Percentiles rank a stretch among this genome's conserved stretches.
phyloP scores from a whole-genome alignment of 139 green algal species.

The Pleodorina starrii region DNA sequence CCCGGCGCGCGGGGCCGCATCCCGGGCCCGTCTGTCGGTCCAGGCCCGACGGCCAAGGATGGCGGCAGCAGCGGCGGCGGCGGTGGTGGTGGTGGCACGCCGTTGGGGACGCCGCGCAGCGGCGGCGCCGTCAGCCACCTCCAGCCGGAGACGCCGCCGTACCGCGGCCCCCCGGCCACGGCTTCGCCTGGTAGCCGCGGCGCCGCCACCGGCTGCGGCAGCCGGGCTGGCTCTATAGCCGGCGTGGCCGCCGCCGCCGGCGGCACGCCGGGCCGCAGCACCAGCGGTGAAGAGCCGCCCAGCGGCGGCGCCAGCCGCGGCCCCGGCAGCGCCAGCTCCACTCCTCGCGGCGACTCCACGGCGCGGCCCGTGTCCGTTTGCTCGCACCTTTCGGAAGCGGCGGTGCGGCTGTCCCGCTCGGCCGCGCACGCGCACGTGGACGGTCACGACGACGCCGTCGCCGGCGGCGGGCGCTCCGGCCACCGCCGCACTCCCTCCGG shows the following conservation, averaged over 20 bases:
- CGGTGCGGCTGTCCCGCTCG: background rate
- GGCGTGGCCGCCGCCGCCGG: background rate
- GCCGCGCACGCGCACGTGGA: constrained; percentile 4
- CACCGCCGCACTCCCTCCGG: constrained; percentile 13
- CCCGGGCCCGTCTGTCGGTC: background rate
- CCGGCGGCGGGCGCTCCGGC: background rate
- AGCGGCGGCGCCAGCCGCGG: background rate
- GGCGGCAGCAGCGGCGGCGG: background rate
- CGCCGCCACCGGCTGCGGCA: background rate
- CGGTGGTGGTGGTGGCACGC: background rate
- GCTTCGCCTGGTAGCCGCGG: background rate
- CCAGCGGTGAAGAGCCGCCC: background rate
- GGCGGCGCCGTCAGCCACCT: background rate
- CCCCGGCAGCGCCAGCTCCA: background rate
- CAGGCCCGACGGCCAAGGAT: background rate
- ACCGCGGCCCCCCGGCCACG: background rate
- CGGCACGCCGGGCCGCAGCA: background rate
- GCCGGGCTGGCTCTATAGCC: background rate
- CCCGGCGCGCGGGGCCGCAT: background rate
- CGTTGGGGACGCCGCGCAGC: background rate
- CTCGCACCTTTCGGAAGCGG: background rate
- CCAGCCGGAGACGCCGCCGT: constrained; percentile 20
- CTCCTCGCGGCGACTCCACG: background rate
- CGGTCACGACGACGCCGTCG: background rate
- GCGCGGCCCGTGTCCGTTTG: background rate